These are phyloP conservation scores for Coemansia sp. DNA, from an alignment of 192 early-diverging fungal species.

Conservation along the genomic window DNA sequence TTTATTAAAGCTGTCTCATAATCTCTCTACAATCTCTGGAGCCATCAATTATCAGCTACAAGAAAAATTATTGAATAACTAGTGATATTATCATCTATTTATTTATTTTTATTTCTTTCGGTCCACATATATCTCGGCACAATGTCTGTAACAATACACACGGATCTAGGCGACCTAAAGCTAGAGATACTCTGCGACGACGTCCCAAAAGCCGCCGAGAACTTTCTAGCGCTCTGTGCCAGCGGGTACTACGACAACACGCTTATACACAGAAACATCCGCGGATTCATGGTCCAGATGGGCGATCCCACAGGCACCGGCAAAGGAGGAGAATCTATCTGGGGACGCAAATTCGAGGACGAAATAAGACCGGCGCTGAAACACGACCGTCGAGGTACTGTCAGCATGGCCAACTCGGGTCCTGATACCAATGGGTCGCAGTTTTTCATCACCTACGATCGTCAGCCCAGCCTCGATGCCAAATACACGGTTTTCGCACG, in stretches of 20 bases:
- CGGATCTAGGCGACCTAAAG: constrained; percentile 91
- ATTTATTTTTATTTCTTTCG: constrained; percentile 12
- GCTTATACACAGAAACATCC: constrained; percentile 83
- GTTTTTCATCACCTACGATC: constrained; percentile 88
- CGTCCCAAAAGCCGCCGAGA: constrained; percentile 80
- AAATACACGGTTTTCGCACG: constrained; percentile 76
- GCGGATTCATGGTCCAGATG: constrained; percentile 86
- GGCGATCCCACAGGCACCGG: constrained; percentile 86
- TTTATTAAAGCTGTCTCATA: background rate
- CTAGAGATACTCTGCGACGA: constrained; percentile 92
- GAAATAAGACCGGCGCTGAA: constrained; percentile 77
- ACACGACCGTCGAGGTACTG: constrained; percentile 84
- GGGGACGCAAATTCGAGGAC: constrained; percentile 78
- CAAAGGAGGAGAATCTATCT: constrained; percentile 85
- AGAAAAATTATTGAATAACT: background rate
- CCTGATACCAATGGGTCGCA: constrained; percentile 88
- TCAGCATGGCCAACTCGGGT: constrained; percentile 92
- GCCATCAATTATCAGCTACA: background rate
- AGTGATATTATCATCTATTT: too few relatives aligned
- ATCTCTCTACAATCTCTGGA: background rate
- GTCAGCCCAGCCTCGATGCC: constrained; percentile 83
- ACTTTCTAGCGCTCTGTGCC: constrained; percentile 96
- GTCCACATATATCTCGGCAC: background rate
- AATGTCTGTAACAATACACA: constrained; percentile 87
- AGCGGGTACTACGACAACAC: constrained; percentile 88